Evolutionary conservation across 2,329 filamentous ascomycete species (phyloP).

Genomic region (Colletotrichum filicis): DNA sequence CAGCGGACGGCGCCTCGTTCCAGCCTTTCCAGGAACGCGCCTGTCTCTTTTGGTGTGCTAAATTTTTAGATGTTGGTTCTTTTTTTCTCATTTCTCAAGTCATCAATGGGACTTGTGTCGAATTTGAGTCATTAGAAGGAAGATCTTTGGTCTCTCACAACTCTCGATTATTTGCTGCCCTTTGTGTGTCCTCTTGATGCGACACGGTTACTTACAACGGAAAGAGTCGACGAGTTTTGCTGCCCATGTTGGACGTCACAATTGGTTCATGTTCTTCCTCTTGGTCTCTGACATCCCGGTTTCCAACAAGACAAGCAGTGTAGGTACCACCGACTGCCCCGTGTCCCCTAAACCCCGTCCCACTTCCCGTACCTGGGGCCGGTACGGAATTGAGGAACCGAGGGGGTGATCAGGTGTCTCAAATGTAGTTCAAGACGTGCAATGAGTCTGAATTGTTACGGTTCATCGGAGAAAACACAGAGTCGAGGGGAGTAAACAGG

Average conservation of each 20-base stretch:
- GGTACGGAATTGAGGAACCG: not conserved
- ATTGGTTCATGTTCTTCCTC: not conserved
- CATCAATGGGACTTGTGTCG: not conserved
- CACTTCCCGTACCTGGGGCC: not conserved
- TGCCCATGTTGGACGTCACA: not conserved
- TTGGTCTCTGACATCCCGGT: not conserved
- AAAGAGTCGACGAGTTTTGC: not conserved
- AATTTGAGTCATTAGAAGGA: not conserved
- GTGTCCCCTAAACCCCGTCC: not conserved
- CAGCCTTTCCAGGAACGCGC: not conserved
- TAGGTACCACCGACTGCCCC: no score
- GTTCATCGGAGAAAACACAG: not conserved
- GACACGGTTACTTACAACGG: not conserved
- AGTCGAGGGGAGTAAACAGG: not conserved
- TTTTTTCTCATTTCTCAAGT: not conserved
- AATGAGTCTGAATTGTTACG: conserved; percentile 4
- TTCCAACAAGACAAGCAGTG: not conserved
- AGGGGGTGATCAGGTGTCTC: conserved; percentile 8
- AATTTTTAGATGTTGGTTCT: not conserved
- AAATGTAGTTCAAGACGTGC: not conserved
- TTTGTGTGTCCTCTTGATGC: not conserved
- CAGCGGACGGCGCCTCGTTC: not conserved
- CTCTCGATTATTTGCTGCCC: no score
- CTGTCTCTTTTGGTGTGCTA: not conserved
- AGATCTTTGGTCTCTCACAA: not conserved